A percentile compares a stretch with the other conserved stretches of the same genome.
Conservation (phyloP, 371 early-diverging fungal species). For the Mucor lusitanicus region DNA sequence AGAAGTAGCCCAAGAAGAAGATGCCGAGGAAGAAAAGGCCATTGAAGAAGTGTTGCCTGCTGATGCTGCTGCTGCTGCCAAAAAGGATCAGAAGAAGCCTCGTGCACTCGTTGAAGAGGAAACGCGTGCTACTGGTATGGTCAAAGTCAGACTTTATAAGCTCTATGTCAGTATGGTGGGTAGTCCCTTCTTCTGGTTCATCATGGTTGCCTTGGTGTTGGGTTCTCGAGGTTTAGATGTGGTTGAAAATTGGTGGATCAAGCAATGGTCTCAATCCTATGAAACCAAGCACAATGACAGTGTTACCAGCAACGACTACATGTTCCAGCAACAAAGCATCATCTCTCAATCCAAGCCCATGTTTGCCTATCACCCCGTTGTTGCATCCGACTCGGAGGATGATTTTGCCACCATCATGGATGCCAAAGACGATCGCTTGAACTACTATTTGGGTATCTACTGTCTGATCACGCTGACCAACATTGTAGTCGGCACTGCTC, state of each 20-base stretch:
- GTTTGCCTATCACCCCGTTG: slow-evolving; percentile 9
- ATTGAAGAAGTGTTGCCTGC: slow-evolving; percentile 25
- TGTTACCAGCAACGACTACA: slow-evolving; percentile 1
- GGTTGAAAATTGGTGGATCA: slow-evolving; percentile 56
- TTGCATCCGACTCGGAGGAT: neutral
- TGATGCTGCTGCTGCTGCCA: neutral
- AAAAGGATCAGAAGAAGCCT: slow-evolving; percentile 21
- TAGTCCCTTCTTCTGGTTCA: slow-evolving; percentile 51
- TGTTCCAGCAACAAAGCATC: slow-evolving; percentile 15
- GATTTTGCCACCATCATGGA: neutral
- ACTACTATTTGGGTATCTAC: slow-evolving; percentile 44
- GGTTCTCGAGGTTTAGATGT: slow-evolving; percentile 54
- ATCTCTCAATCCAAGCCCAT: slow-evolving; percentile 19
- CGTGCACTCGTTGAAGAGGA: slow-evolving; percentile 41
- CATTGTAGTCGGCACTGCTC: slow-evolving; percentile 32
- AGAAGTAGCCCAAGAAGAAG: slow-evolving; percentile 8
- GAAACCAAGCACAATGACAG: neutral
- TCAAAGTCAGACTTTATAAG: slow-evolving; percentile 50
- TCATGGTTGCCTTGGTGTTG: slow-evolving; percentile 36
- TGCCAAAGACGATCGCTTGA: slow-evolving; percentile 20
- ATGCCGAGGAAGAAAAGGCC: slow-evolving; percentile 21
- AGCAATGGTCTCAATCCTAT: slow-evolving; percentile 56
- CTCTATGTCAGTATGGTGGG: slow-evolving; percentile 55
- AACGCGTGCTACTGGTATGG: slow-evolving; percentile 54
- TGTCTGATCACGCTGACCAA: slow-evolving; percentile 42